Conservation (phyloP, 257 asterid genomes). For the Nicotiana noctiflora region DNA sequence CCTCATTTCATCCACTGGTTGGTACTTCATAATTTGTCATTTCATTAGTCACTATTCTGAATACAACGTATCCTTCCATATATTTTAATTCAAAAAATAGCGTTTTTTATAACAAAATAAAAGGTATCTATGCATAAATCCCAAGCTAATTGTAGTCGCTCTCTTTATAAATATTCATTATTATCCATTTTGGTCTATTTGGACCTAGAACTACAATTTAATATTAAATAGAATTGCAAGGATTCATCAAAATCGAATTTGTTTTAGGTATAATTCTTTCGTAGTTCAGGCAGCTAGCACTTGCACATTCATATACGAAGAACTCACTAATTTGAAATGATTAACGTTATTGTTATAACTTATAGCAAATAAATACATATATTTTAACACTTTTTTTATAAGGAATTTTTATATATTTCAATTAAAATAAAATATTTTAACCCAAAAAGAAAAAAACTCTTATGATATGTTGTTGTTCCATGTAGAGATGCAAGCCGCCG, state of each 20-base stretch:
- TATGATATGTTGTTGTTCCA: background rate
- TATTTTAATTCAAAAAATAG: background rate
- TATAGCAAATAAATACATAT: too few relatives aligned
- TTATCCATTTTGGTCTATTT: background rate
- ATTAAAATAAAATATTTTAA: background rate
- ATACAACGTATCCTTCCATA: background rate
- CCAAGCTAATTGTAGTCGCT: background rate
- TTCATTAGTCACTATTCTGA: background rate
- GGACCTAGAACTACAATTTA: background rate
- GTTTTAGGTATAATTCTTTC: background rate
- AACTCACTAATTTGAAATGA: too few relatives aligned
- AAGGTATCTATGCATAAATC: background rate
- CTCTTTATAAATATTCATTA: background rate
- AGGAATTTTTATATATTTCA: background rate
- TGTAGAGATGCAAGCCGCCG: conserved; percentile 2
- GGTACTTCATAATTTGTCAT: background rate
- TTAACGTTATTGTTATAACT: too few relatives aligned
- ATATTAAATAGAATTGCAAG: background rate
- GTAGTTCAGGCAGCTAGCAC: background rate
- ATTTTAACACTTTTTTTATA: background rate
- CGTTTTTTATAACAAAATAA: background rate
- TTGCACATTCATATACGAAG: too few relatives aligned
- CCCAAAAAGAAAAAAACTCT: background rate
- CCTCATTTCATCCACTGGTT: background rate
- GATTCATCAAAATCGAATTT: background rate